Base-by-base conservation (phyloP, 176 grass and related monocot genomes). In the Oryza meyeriana region DNA sequence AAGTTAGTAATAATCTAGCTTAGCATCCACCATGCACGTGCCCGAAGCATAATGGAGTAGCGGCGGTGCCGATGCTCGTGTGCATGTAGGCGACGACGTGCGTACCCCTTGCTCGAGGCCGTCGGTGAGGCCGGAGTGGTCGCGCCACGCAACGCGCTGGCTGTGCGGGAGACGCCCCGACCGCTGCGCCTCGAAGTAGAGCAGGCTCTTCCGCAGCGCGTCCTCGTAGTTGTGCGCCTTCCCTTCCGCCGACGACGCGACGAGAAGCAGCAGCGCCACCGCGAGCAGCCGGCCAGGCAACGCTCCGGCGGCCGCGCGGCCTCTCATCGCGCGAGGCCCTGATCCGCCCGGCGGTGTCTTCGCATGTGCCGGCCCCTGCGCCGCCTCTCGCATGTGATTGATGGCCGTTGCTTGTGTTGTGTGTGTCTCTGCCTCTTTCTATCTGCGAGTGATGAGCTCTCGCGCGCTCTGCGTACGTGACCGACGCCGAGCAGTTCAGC, bases 101-200 rank as follows among this genome's bases (percentile, higher is more conserved):
- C 74, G 61, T 27, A 93, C 91, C 71, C 95, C 92, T 77, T 98
- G 90, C 81, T 98, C 86, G 29, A 98, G 90, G 0, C 95, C 95
- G 86, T 98, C 95, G 79, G 92, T 94, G 86, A 98, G 90, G 79
- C 95, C 95, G 32, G 95, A 98, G 88, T 98, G 88, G 83, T 84
- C 88, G 66, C 95, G 95, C 95, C 95, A 94, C 1, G 82, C 4
- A 26, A 94, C 88, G 12, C 95, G 92, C 81, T 98, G 95, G 75
- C 88, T 74, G 90, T 98, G 78, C 24, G 95, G 95, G 20, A 98
- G 87, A 6, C 84, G 95, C 14, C 95, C 92, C 26, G 95, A 98
- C 16, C 95, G 90, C 89, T 98, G 95, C 71, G 90, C 92, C 86
- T 98, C 95, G 78, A 98, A 98, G 86, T 98, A 98, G 84, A 98